Evolutionary conservation across 495 filamentous ascomycete genomes (phyloP).

Genomic region (Amorphotheca resinae): DNA sequence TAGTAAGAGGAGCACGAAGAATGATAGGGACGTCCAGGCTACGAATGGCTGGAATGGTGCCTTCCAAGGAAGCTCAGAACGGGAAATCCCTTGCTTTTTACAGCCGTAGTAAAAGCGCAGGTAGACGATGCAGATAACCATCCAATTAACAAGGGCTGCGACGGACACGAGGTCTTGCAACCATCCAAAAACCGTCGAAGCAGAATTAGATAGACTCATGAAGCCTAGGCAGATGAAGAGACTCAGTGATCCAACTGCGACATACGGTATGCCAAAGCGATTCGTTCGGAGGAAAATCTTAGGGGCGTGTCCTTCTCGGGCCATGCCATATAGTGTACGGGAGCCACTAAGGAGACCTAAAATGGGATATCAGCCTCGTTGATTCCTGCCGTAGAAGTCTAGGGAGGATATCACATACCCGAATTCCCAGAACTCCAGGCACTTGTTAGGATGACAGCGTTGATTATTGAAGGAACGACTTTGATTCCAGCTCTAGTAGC

Average conservation of each 20-base stretch:
- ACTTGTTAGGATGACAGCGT: constrained; percentile 55
- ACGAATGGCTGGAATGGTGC: constrained; percentile 48
- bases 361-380: background rate
- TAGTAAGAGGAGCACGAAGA: constrained; percentile 34
- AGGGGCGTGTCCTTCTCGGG: constrained; percentile 52
- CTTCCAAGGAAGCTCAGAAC: constrained; percentile 42
- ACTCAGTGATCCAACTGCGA: constrained; percentile 40
- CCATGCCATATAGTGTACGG: constrained; percentile 58
- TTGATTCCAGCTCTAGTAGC: constrained; percentile 49
- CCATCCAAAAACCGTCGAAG: constrained; percentile 46
- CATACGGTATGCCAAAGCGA: constrained; percentile 46
- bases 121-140: constrained; percentile 40
- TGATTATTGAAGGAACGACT: constrained; percentile 61
- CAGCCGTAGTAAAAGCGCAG: constrained; percentile 45
- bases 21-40: constrained; percentile 44
- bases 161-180: constrained; percentile 46
- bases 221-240: constrained; percentile 48
- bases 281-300: constrained; percentile 41
- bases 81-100: constrained; percentile 41
- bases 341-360: constrained; percentile 50
- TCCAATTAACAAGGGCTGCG: constrained; percentile 48
- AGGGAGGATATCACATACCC: constrained; percentile 41
- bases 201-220: constrained; percentile 53
- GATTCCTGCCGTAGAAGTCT: background rate
- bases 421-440: constrained; percentile 62